phyloP scores from a whole-genome alignment of 2,329 filamentous ascomycete genomes.

The Aureobasidium musti region DNA sequence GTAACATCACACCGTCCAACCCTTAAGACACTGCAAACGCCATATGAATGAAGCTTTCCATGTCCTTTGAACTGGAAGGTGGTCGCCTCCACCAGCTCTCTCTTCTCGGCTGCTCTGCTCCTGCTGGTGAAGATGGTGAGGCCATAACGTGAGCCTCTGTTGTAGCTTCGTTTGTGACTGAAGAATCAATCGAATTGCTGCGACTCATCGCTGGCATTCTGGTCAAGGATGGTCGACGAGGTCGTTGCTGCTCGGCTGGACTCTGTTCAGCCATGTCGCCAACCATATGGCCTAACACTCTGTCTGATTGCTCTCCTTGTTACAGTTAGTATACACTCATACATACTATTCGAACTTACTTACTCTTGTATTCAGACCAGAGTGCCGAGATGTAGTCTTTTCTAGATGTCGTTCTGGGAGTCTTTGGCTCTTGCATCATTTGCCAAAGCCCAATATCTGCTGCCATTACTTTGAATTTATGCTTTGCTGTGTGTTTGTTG shows the following conservation, averaged over 20 bases:
- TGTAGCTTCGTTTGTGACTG: background rate
- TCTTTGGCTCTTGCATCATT: constrained; percentile 5
- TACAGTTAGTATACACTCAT: background rate
- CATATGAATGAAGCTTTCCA: constrained; percentile 21
- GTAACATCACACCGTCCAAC: background rate
- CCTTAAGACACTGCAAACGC: constrained; percentile 7
- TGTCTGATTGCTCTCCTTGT: constrained; percentile 8
- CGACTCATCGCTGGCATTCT: constrained; percentile 4
- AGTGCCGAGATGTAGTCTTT: constrained; percentile 10
- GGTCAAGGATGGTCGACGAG: constrained; percentile 3
- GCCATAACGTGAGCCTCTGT: background rate
- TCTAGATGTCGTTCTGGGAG: background rate
- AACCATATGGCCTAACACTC: constrained; percentile 1
- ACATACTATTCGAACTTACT: background rate
- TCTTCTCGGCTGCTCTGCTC: background rate
- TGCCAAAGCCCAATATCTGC: constrained; percentile 19
- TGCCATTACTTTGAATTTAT: background rate
- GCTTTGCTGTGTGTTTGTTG: background rate
- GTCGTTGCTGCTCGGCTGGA: background rate
- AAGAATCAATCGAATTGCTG: constrained; percentile 2
- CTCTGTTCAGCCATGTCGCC: background rate
- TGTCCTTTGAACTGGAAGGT: background rate
- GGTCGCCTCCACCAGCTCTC: constrained; percentile 13
- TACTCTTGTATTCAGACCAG: constrained; percentile 17
- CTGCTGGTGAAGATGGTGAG: background rate